Evolutionary conservation across 495 filamentous ascomycete genomes (phyloP).

Genomic region (Amphirosellinia nigrospora): DNA sequence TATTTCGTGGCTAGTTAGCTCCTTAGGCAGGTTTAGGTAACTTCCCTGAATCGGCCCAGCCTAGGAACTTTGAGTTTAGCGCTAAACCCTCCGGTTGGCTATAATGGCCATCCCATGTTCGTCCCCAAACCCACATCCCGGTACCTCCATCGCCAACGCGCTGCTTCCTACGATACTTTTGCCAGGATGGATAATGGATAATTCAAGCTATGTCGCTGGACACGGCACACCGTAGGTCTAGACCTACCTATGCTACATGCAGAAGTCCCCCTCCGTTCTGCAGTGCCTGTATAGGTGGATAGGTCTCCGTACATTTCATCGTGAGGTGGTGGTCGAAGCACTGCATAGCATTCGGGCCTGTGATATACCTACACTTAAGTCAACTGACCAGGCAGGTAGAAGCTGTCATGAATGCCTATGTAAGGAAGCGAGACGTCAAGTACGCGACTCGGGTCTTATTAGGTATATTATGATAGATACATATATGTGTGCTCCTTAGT

Average conservation of each 20-base stretch:
- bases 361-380: background rate
- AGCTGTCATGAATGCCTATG: too few relatives aligned
- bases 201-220: background rate
- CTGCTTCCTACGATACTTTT: constrained; percentile 9
- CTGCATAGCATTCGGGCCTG: background rate
- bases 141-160: background rate
- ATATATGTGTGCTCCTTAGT: background rate
- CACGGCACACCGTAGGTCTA: background rate
- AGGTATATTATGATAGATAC: too few relatives aligned
- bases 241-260: background rate
- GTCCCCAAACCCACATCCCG: background rate
- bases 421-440: too few relatives aligned
- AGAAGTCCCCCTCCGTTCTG: background rate
- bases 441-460: too few relatives aligned
- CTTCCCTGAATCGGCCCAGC: constrained; percentile 12
- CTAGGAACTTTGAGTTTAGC: constrained; percentile 3
- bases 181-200: constrained; percentile 14
- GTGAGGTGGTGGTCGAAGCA: background rate
- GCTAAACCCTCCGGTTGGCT: constrained; percentile 20
- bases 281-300: background rate
- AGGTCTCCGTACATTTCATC: background rate
- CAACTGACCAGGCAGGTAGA: background rate
- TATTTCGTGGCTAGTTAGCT: constrained; percentile 1
- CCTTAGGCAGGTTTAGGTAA: background rate
- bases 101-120: constrained; percentile 9